Base-by-base conservation (phyloP, 257 asterid genomes). In the Salvia miltiorrhiza region DNA sequence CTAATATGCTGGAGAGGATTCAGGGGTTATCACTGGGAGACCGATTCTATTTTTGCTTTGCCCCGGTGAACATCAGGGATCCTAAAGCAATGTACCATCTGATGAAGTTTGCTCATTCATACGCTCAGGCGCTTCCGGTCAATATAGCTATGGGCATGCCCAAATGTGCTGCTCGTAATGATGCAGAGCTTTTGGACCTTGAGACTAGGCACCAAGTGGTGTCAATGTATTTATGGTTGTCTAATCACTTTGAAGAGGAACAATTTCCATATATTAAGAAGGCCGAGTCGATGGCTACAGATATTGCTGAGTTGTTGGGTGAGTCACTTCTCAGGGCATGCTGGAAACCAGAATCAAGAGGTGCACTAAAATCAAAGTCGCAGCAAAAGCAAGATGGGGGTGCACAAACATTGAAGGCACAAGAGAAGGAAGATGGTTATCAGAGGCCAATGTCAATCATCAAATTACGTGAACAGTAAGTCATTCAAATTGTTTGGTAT, bases 1-100 rank as follows among this genome's bases (percentile, higher is more conserved):
- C 96, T 48, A 88, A 90, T 81, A 90, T 93, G 96, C 67, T 90
- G 82, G 96, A 88, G 79, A 87, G 77, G 57, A 77, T 85, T 67
- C 79, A 76, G 56, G 95, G 96, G 21, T 78, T 93, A 73, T 90
- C 99, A 47, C 76, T 93, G 53, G 85, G 87, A 80, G 95, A 93
- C 69, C 92, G 97, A 60, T 93, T 90, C 80, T 82, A 90, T 79
- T 93, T 93, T 69, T 90, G 99, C 77, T 90, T 93, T 72, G 95
- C 99, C 24, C 99, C 97, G 0, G 93, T 86, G 61, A 93, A 90
- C 77, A 84, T 87, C 48, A 73, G 94, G 76, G 97, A 90, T 70
- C 97, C 96, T 5, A 93, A 93, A 77, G 98, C 96, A 17, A 83
- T 90, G 94, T 79, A 78, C 81, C 98, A 93, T 85, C 95, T 93